A percentile compares a stretch with the other conserved stretches of the same genome.
These are phyloP conservation scores for Remersonia thermophila DNA, from an alignment of 2,329 filamentous ascomycete species.

Conservation along the genomic window DNA sequence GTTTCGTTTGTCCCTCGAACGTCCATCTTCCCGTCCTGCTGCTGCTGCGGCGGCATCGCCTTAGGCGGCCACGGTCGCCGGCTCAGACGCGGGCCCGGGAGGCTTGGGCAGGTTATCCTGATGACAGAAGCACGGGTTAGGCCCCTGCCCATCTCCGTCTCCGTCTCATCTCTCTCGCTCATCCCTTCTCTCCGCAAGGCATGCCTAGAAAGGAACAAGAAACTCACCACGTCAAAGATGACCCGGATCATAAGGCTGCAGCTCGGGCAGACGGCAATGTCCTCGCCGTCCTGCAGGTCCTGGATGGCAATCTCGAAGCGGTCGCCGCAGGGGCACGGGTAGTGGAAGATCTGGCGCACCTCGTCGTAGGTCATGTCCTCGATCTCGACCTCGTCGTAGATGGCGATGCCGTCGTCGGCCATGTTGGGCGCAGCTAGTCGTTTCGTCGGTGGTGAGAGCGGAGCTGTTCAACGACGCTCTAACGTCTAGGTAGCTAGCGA, in stretches of 20 bases:
- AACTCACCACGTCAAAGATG: slow-evolving; percentile 71
- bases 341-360: slow-evolving; percentile 77
- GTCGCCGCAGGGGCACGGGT: slow-evolving; percentile 95
- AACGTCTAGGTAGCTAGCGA: slow-evolving; percentile 7
- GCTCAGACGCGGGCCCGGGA: too few species aligned
- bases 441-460: too few species aligned
- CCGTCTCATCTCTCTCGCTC: too few species aligned
- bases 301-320: slow-evolving; percentile 80
- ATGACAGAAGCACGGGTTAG: not conserved
- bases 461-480: too few species aligned
- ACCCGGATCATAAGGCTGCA: slow-evolving; percentile 95
- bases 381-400: slow-evolving; percentile 98
- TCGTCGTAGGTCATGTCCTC: slow-evolving; percentile 94
- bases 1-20: too few species aligned
- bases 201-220: not conserved
- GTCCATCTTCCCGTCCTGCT: too few species aligned
- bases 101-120: not conserved
- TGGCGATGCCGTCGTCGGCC: slow-evolving; percentile 53
- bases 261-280: slow-evolving; percentile 94
- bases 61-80: too few species aligned
- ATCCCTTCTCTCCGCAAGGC: not conserved
- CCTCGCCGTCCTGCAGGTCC: slow-evolving; percentile 71
- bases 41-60: too few species aligned
- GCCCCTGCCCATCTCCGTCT: not conserved
- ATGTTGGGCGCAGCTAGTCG: slow-evolving; percentile 24